These are phyloP conservation scores for Carex scoparia DNA, from an alignment of 176 grass and related monocot genomes.

Conservation along the genomic window DNA sequence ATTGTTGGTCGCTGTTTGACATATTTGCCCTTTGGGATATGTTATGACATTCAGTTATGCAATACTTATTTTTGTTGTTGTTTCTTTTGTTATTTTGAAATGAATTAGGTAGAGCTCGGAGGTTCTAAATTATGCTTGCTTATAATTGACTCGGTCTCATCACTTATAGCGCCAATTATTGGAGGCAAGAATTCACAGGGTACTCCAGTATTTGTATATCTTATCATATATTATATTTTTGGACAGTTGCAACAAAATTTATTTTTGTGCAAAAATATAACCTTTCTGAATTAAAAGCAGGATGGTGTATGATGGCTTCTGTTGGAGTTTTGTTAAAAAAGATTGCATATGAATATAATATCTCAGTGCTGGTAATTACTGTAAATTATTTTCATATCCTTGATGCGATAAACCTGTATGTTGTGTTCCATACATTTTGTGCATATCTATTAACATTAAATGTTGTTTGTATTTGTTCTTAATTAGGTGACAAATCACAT, in stretches of 20 bases:
- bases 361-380: conserved; percentile 51
- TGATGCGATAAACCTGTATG: neutral
- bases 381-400: neutral
- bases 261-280: neutral
- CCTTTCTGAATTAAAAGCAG: conserved; percentile 26
- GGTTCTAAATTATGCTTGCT: conserved; percentile 56
- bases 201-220: conserved; percentile 30
- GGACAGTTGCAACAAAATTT: neutral
- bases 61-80: no score
- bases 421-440: neutral
- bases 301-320: conserved; percentile 62
- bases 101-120: conserved; percentile 39
- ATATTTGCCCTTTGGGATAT: no score
- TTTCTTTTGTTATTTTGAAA: neutral
- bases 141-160: conserved; percentile 86
- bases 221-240: conserved; percentile 7
- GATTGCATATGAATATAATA: conserved; percentile 62
- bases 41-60: no score
- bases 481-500: conserved; percentile 30
- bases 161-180: conserved; percentile 65
- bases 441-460: neutral
- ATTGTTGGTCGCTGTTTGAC: neutral
- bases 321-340: conserved; percentile 59
- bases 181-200: conserved; percentile 81
- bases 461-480: neutral